Evolutionary conservation across 768 basidiomycete genomes (phyloP).

Genomic region (Hericium alpestre): DNA sequence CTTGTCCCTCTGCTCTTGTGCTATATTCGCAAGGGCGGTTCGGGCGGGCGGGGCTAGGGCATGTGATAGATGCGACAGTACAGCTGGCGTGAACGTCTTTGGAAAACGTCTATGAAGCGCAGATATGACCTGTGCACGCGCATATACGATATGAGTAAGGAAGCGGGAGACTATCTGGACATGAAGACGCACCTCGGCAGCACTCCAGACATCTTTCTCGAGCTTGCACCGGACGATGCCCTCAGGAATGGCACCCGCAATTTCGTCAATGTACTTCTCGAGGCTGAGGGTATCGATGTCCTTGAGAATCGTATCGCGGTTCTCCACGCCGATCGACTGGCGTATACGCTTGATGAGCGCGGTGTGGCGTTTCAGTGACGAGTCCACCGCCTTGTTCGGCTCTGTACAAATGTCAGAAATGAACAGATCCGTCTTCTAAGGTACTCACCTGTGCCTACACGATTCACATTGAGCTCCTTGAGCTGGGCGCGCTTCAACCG

Average conservation of each 20-base stretch:
- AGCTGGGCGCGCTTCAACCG: slow-evolving; percentile 47
- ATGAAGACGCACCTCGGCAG: slow-evolving; percentile 61
- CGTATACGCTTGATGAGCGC: slow-evolving; percentile 90
- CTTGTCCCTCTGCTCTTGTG: slow-evolving; percentile 80
- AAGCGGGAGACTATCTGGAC: background rate
- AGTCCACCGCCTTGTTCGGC: slow-evolving; percentile 65
- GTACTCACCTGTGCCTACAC: slow-evolving; percentile 36
- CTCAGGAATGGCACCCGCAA: slow-evolving; percentile 78
- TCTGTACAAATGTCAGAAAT: slow-evolving; percentile 31
- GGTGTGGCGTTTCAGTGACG: slow-evolving; percentile 92
- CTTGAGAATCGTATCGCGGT: slow-evolving; percentile 80
- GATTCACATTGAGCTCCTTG: slow-evolving; percentile 44
- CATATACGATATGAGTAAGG: slow-evolving; percentile 4
- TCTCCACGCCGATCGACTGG: slow-evolving; percentile 73
- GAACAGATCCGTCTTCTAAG: background rate
- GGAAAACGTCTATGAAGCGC: slow-evolving; percentile 83
- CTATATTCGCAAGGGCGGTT: slow-evolving; percentile 42
- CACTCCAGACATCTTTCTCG: slow-evolving; percentile 85
- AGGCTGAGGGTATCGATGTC: slow-evolving; percentile 84
- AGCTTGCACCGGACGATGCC: slow-evolving; percentile 82
- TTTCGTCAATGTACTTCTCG: slow-evolving; percentile 94
- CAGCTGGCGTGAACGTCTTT: slow-evolving; percentile 60
- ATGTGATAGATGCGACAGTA: slow-evolving; percentile 49
- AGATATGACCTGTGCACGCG: slow-evolving; percentile 60
- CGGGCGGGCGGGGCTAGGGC: slow-evolving; percentile 52